phyloP scores from a whole-genome alignment of 139 green algal genomes.

The Zygnema circumcarinatum region DNA sequence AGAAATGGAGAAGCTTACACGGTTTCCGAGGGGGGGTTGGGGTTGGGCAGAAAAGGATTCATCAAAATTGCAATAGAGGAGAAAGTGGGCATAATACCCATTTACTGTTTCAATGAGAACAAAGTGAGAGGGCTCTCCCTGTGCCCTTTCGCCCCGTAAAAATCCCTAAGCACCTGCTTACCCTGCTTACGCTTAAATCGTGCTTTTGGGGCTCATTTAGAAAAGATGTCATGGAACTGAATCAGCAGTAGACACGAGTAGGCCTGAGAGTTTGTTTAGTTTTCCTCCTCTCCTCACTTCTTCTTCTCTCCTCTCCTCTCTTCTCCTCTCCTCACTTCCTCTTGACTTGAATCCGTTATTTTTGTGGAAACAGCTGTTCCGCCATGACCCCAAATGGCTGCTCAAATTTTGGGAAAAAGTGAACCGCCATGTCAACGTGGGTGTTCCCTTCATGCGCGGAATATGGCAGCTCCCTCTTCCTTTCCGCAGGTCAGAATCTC shows the following conservation, averaged over 20 bases:
- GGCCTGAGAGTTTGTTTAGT: too few species aligned
- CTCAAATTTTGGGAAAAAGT: conserved; percentile 57
- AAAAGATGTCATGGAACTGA: too few species aligned
- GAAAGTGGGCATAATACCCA: conserved; percentile 53
- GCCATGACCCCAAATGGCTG: conserved; percentile 51
- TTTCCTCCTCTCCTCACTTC: too few species aligned
- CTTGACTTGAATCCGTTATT: too few species aligned
- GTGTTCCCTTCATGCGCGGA: conserved; percentile 59
- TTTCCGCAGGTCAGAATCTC: conserved; percentile 50
- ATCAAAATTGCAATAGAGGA: conserved; percentile 58
- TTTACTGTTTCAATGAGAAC: conserved; percentile 65
- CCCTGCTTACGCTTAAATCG: background rate
- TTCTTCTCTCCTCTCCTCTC: too few species aligned
- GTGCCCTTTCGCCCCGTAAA: background rate
- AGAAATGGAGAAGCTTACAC: background rate
- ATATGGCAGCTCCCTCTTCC: conserved; percentile 55
- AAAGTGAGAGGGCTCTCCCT: conserved; percentile 15
- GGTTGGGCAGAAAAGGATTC: conserved; percentile 51
- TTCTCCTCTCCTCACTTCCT: too few species aligned
- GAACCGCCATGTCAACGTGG: conserved; percentile 45
- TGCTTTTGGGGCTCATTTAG: background rate
- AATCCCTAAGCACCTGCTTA: background rate
- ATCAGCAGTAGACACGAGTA: too few species aligned
- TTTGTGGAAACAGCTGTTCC: conserved; percentile 53
- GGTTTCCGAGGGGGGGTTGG: background rate